Conservation (phyloP, 75 land plant genomes). For the Cunninghamia lanceolata region DNA sequence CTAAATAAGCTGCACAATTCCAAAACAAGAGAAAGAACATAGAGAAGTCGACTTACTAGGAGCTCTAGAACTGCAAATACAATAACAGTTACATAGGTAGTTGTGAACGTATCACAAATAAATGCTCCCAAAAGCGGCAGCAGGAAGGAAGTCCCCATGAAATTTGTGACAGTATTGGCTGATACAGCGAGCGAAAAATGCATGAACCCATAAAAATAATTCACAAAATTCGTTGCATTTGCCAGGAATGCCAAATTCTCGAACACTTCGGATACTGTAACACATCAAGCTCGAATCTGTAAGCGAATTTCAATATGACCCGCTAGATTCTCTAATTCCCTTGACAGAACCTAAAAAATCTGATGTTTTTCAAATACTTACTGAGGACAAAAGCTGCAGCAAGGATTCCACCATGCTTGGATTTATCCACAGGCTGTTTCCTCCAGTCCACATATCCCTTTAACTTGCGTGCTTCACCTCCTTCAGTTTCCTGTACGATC, state of each 20-base stretch:
- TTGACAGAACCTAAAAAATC: background rate
- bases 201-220: slow-evolving; percentile 50
- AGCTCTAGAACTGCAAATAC: slow-evolving; percentile 48
- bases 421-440: slow-evolving; percentile 26
- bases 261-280: slow-evolving; percentile 36
- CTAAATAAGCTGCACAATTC: background rate
- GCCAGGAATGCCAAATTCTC: slow-evolving; percentile 33
- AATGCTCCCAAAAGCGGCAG: slow-evolving; percentile 72
- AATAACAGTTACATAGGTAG: slow-evolving; percentile 40
- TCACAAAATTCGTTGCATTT: slow-evolving; percentile 65
- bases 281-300: background rate
- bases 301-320: background rate
- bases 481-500: background rate
- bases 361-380: background rate
- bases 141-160: slow-evolving; percentile 75
- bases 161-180: slow-evolving; percentile 59
- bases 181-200: slow-evolving; percentile 44
- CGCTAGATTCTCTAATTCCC: background rate
- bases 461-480: background rate
- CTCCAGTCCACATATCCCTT: slow-evolving; percentile 38
- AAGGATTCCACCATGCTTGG: slow-evolving; percentile 34
- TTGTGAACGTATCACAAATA: slow-evolving; percentile 60
- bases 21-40: background rate
- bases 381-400: slow-evolving; percentile 35
- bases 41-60: slow-evolving; percentile 26